Percentiles rank a stretch among this genome's conserved stretches.
Evolutionary conservation across 2,329 filamentous ascomycete genomes (phyloP).

Genomic region (Neurospora crassa): DNA sequence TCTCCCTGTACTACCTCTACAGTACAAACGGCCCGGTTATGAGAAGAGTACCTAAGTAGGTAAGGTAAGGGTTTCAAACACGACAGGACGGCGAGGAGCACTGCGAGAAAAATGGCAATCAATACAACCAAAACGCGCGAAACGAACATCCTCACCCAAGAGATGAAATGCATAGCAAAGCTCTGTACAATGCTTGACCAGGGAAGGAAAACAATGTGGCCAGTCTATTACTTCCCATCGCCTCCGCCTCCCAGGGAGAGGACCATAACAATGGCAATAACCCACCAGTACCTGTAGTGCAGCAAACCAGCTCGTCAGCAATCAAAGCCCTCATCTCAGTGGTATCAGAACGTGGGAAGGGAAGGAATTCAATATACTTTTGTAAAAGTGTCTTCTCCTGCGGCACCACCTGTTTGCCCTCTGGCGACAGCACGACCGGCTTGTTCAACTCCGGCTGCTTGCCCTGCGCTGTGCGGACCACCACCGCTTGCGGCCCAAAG

Average conservation of each 20-base stretch:
- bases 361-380: slow-evolving; percentile 38
- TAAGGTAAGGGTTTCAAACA: background rate
- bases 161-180: background rate
- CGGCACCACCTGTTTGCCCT: slow-evolving; percentile 47
- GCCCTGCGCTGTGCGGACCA: slow-evolving; percentile 38
- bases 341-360: background rate
- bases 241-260: slow-evolving; percentile 41
- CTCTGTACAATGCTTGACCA: background rate
- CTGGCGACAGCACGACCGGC: slow-evolving; percentile 50
- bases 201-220: slow-evolving; percentile 1
- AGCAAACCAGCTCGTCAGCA: slow-evolving; percentile 24
- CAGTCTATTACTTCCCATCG: slow-evolving; percentile 37
- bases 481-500: slow-evolving; percentile 50
- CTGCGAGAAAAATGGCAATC: background rate
- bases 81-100: background rate
- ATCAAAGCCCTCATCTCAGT: background rate
- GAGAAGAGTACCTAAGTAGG: background rate
- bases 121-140: background rate
- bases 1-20: background rate
- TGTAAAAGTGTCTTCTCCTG: slow-evolving; percentile 56
- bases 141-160: background rate
- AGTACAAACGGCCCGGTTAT: background rate
- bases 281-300: slow-evolving; percentile 54
- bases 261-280: slow-evolving; percentile 45
- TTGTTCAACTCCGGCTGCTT: slow-evolving; percentile 52